Evolutionary conservation across 441 rosid species (phyloP), one percentile per base, ranked within the genome.

Genomic region (Corymbia calophylla): DNA sequence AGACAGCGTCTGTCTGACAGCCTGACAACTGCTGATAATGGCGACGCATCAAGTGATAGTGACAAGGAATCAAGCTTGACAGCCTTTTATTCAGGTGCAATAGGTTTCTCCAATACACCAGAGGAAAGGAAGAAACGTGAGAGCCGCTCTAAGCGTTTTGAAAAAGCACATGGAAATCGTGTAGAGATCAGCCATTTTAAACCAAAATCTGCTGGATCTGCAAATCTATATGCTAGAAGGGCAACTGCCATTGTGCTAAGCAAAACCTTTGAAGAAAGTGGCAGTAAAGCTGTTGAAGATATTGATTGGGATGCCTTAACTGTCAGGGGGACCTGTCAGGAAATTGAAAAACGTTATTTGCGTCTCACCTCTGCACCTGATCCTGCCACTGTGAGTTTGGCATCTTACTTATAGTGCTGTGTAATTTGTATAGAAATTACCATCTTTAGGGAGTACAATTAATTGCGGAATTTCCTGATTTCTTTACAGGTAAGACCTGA

Each of bases 341-440:
- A 97, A 93, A 95, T 97, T 86, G 99, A 97, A 94, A 98, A 97
- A 93, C 98, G 98, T 86, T 98, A 97, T 94, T 92, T 98, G 94
- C 99, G 99, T 51, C 99, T 98, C 85, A 98, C 99, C 91, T 98
- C 99, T 91, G 98, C 99, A 62, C 99, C 99, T 27, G 99, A 98
- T 94, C 99, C 99, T 66, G 93, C 99, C 92, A 95, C 96, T 68
- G 99, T 97, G 94, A 95, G 68, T 47, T 89, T 55, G 70, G 56
- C 49, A 70, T 90, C 68, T 66, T 53, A 85, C 60, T 32, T 53
- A 51, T 86, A 82, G 48, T 23, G 88, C 88, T 90, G 86, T 53
- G 39, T 48, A 31, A 54, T 64, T 53, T 53, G 70, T 35, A 70
- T 19, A 35, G 81, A 21, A 70, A 70, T 18, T 39, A 70, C 82